Evolutionary conservation across 1,139 yeast genomes (phyloP).

Genomic region (Pichia terricola): DNA sequence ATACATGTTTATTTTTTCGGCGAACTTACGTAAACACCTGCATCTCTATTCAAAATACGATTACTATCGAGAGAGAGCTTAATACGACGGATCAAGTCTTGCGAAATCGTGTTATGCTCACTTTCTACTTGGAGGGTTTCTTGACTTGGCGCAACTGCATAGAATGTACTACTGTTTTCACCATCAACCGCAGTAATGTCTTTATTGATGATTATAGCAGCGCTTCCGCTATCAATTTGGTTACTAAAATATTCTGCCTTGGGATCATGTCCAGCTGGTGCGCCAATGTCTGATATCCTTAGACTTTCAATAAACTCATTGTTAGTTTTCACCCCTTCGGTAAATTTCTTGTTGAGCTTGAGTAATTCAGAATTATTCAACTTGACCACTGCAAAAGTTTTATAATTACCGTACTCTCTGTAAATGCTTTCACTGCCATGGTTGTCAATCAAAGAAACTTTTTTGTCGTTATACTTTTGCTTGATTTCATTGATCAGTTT

Average conservation of each 20-base stretch:
- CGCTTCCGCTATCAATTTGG: not conserved
- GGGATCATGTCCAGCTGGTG: not conserved
- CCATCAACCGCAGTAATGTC: not conserved
- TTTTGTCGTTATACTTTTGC: conserved; percentile 1
- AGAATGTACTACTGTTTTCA: not conserved
- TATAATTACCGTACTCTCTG: conserved; percentile 11
- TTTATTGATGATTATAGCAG: not conserved
- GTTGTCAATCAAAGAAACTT: conserved; percentile 15
- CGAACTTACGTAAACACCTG: not conserved
- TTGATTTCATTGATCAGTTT: conserved; percentile 7
- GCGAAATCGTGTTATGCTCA: not conserved
- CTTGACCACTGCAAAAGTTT: conserved; percentile 14
- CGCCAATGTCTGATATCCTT: not conserved
- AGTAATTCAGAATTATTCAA: conserved; percentile 1
- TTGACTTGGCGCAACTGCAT: not conserved
- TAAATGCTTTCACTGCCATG: conserved; percentile 7
- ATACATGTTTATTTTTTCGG: too few relatives aligned
- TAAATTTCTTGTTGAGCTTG: conserved; percentile 5
- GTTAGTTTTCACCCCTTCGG: not conserved
- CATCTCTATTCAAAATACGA: conserved; percentile 5
- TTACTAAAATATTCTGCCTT: not conserved
- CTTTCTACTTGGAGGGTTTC: not conserved
- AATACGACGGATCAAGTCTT: conserved; percentile 5
- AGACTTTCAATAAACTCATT: not conserved
- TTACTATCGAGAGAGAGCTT: conserved; percentile 8